Evolutionary conservation across 805 yeast species (phyloP).

Genomic region (Priceomyces carsonii): DNA sequence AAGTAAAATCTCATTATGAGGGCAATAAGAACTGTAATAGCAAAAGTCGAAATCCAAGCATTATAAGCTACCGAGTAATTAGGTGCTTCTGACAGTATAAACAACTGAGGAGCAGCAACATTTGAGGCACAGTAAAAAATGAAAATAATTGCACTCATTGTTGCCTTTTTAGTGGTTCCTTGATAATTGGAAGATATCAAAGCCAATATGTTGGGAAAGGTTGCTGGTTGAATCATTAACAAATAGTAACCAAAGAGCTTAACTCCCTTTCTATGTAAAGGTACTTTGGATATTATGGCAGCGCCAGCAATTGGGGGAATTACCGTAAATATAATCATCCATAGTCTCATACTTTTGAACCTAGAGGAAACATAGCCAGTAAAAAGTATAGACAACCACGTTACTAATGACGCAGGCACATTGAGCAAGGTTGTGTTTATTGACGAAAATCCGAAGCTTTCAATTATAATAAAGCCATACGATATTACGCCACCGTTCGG

Average conservation of each 20-base stretch:
- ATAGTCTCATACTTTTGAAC: conserved; percentile 7
- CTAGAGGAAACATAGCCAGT: conserved; percentile 8
- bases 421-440: conserved; percentile 25
- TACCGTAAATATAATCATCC: conserved; percentile 8
- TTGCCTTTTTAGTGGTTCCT: conserved; percentile 9
- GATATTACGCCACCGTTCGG: conserved; percentile 29
- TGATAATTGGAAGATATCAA: conserved; percentile 7
- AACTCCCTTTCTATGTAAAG: conserved; percentile 5
- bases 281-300: conserved; percentile 12
- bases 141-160: conserved; percentile 8
- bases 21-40: conserved; percentile 9
- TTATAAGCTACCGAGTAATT: conserved; percentile 8
- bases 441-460: conserved; percentile 30
- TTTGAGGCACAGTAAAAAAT: conserved; percentile 11
- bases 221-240: conserved; percentile 10
- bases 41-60: conserved; percentile 9
- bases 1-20: conserved; percentile 7
- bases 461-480: conserved; percentile 26
- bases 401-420: conserved; percentile 10
- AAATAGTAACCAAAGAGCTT: conserved; percentile 10
- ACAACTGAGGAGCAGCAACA: conserved; percentile 13
- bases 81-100: conserved; percentile 9
- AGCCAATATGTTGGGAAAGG: conserved; percentile 11
- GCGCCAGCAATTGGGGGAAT: conserved; percentile 24
- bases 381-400: conserved; percentile 9